phyloP scores from a whole-genome alignment of 306 rosid genomes.

The Inga laurina region DNA sequence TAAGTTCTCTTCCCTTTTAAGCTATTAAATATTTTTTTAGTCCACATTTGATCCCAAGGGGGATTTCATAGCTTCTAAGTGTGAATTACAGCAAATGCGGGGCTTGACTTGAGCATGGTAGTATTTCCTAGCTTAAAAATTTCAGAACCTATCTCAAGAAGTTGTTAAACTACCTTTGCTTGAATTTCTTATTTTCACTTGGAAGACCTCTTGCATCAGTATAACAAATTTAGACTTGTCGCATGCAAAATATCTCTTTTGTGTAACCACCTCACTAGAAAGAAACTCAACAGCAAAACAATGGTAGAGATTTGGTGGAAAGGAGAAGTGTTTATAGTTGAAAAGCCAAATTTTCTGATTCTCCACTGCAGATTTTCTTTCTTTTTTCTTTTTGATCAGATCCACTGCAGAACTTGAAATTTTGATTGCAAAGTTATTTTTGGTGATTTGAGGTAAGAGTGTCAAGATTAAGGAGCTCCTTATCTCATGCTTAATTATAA shows the following conservation, averaged over 20 bases:
- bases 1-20: conserved; percentile 30
- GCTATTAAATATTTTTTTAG: neutral
- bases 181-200: neutral
- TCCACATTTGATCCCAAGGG: conserved; percentile 2
- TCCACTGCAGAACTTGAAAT: neutral
- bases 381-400: too few species aligned
- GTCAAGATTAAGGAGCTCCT: neutral
- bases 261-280: neutral
- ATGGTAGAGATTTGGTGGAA: neutral
- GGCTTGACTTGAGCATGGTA: neutral
- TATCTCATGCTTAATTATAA: neutral
- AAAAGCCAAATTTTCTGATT: neutral
- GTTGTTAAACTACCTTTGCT: neutral
- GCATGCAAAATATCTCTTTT: neutral
- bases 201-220: neutral
- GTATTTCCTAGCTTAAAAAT: too few species aligned
- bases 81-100: neutral
- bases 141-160: neutral
- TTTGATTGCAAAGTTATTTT: neutral
- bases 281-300: too few species aligned
- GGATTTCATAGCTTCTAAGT: neutral
- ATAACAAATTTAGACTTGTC: neutral
- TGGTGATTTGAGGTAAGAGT: neutral
- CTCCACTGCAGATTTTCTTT: conserved; percentile 3
- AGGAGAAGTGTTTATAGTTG: neutral